Percentiles rank a stretch among this genome's conserved stretches.
These are phyloP conservation scores for Puccinia hordei DNA, from an alignment of 1,284 basidiomycete genomes.

Conservation along the genomic window DNA sequence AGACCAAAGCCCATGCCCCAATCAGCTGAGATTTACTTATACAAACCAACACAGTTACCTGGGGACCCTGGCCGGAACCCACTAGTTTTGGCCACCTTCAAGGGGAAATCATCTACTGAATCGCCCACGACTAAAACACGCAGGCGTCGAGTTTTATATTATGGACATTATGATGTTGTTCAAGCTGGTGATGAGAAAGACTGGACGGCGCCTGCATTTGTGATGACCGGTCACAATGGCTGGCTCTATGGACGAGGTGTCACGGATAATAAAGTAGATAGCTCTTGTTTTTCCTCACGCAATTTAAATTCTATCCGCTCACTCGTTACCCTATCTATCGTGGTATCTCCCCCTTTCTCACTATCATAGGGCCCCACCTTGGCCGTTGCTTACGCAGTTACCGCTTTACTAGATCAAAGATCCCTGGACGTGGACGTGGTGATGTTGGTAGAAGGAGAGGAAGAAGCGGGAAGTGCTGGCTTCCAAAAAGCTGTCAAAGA, in stretches of 20 bases:
- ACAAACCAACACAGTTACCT: constrained; percentile 60
- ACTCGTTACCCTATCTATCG: not conserved
- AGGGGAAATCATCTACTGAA: constrained; percentile 61
- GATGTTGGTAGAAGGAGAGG: constrained; percentile 91
- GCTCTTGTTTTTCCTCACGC: not conserved
- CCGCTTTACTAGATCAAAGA: constrained; percentile 72
- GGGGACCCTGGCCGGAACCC: constrained; percentile 66
- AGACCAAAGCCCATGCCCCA: constrained; percentile 56
- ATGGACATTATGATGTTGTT: constrained; percentile 95
- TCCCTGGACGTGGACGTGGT: constrained; percentile 82
- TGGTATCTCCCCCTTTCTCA: not conserved
- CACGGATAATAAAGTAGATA: constrained; percentile 58
- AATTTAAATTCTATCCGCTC: not conserved
- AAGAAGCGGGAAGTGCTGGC: constrained; percentile 85
- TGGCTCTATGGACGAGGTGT: constrained; percentile 92
- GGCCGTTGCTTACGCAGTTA: constrained; percentile 84
- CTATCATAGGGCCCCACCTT: constrained; percentile 80
- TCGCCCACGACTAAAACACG: constrained; percentile 60
- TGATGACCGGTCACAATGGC: constrained; percentile 79
- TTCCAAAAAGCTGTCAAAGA: constrained; percentile 74
- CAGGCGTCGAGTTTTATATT: constrained; percentile 75
- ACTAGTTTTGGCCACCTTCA: constrained; percentile 80
- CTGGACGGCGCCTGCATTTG: constrained; percentile 86
- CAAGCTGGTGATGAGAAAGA: constrained; percentile 68
- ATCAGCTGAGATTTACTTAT: constrained; percentile 30